Base-by-base conservation (phyloP, 2,329 filamentous ascomycete genomes). In the Plenodomus biglobosus region DNA sequence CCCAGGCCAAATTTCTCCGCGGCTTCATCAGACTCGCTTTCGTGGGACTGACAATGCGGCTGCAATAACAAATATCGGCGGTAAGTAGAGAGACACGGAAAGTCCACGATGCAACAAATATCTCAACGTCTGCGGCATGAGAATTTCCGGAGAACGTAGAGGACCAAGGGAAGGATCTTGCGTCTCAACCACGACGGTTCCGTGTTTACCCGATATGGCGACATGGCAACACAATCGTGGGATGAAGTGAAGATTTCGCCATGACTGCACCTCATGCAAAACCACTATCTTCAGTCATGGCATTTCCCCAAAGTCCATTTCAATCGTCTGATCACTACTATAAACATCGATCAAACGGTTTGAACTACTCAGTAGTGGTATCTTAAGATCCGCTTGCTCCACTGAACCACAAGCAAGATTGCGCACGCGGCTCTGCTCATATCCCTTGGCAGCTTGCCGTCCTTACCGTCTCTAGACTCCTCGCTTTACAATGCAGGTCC, bases 401-500 rank as follows among this genome's bases (percentile, higher is more conserved):
- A 57, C 56, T 55, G 44, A 55, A 52, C 51, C 41, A 48, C 40
- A 32, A 40, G 44, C 35, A 50, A 46, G 37, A 20, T 20, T 45
- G 44, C 47, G 44, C 44, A 48, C 43, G 40, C 48, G 41, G 40
- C 44, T 48, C 57, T 53, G 50, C 40, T 44, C 54, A 56, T 49
- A 46, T 53, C 52, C 27, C 27, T 8, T 32, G 27, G 3, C 27
- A 32, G 13, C 11, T 7, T 32, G 27, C 27, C 27, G 27, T 32
- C 5, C 22, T 32, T 32, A 11, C 27, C 27, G 22, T 5, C 22
- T 24, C 5, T 24, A 5, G 11, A 24, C 22, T 32, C 11, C 15
- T 32, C 6, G 6, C 27, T 32, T 60, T 50, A 68, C 46, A 68
- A 46, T 8, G 57, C 56, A 38, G 69, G 69, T 2, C 62, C 63